Evolutionary conservation across 768 basidiomycete species (phyloP).

Genomic region (Tricholoma terreum): DNA sequence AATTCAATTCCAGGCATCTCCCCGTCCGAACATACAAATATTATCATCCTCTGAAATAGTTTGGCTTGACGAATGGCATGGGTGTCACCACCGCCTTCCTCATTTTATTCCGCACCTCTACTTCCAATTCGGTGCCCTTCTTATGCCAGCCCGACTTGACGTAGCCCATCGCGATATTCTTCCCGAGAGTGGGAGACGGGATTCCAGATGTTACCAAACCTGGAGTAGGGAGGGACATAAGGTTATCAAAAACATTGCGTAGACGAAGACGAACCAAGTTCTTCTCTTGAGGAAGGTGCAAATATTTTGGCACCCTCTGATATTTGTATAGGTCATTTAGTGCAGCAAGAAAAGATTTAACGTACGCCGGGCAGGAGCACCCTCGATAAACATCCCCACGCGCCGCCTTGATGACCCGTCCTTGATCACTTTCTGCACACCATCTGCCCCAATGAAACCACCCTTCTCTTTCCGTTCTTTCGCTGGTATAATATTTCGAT

Average conservation of each 20-base stretch:
- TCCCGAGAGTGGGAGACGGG: constrained; percentile 83
- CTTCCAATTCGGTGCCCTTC: constrained; percentile 80
- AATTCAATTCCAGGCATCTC: too few relatives aligned
- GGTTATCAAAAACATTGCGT: constrained; percentile 4
- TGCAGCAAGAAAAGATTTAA: constrained; percentile 10
- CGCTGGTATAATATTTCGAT: constrained; percentile 38
- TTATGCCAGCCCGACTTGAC: constrained; percentile 80
- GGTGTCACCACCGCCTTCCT: constrained; percentile 69
- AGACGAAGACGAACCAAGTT: constrained; percentile 51
- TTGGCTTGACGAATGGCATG: constrained; percentile 87
- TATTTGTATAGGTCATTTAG: background rate
- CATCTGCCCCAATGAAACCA: constrained; percentile 76
- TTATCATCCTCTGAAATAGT: constrained; percentile 74
- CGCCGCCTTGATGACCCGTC: constrained; percentile 74
- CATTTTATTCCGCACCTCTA: constrained; percentile 82
- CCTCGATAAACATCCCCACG: constrained; percentile 81
- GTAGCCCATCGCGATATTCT: constrained; percentile 98
- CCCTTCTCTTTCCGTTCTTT: constrained; percentile 75
- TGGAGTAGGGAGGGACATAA: constrained; percentile 18
- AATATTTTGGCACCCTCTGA: constrained; percentile 79
- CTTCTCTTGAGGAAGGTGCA: constrained; percentile 48
- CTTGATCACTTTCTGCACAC: constrained; percentile 71
- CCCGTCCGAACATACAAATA: too few relatives aligned
- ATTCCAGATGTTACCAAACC: constrained; percentile 91
- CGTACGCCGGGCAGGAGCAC: constrained; percentile 82